Conservation (phyloP, 441 rosid genomes). For the Adansonia gregorii region DNA sequence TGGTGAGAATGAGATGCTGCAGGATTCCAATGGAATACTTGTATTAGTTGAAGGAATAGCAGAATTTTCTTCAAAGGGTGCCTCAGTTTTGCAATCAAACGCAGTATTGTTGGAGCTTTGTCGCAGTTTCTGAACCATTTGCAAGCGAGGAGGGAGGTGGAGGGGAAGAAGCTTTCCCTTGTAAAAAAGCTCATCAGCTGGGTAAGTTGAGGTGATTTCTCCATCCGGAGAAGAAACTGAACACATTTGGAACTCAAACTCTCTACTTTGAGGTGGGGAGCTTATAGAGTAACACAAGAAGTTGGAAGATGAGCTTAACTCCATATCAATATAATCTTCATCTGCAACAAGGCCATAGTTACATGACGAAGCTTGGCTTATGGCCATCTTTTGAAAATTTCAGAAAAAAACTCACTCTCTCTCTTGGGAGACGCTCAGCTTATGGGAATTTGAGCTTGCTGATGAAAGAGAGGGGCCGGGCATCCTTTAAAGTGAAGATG, state of each 20-base stretch:
- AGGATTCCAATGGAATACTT: slow-evolving; percentile 39
- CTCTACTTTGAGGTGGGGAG: slow-evolving; percentile 62
- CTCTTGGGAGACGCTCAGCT: slow-evolving; percentile 27
- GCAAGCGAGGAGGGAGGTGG: slow-evolving; percentile 77
- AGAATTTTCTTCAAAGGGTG: slow-evolving; percentile 32
- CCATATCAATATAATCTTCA: slow-evolving; percentile 83
- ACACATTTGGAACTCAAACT: slow-evolving; percentile 86
- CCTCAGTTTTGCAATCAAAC: slow-evolving; percentile 20
- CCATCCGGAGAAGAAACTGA: slow-evolving; percentile 46
- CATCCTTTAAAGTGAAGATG: slow-evolving; percentile 66
- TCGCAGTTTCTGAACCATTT: slow-evolving; percentile 73
- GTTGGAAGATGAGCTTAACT: slow-evolving; percentile 57
- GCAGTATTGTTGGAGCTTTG: slow-evolving; percentile 40
- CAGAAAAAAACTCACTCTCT: not conserved
- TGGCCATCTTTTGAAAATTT: slow-evolving; percentile 34
- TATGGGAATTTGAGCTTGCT: slow-evolving; percentile 42
- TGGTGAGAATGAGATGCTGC: slow-evolving; percentile 52
- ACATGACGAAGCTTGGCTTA: slow-evolving; percentile 27
- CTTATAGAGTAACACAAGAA: slow-evolving; percentile 44
- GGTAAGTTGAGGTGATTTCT: slow-evolving; percentile 42
- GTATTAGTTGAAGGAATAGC: slow-evolving; percentile 40
- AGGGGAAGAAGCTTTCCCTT: slow-evolving; percentile 96
- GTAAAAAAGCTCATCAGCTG: slow-evolving; percentile 95
- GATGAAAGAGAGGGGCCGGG: slow-evolving; percentile 30
- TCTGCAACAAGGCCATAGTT: slow-evolving; percentile 35